A percentile compares a stretch with the other conserved stretches of the same genome.
phyloP scores from a whole-genome alignment of 228 moss, liverwort and hornwort species.

The Sphagnum fallax region DNA sequence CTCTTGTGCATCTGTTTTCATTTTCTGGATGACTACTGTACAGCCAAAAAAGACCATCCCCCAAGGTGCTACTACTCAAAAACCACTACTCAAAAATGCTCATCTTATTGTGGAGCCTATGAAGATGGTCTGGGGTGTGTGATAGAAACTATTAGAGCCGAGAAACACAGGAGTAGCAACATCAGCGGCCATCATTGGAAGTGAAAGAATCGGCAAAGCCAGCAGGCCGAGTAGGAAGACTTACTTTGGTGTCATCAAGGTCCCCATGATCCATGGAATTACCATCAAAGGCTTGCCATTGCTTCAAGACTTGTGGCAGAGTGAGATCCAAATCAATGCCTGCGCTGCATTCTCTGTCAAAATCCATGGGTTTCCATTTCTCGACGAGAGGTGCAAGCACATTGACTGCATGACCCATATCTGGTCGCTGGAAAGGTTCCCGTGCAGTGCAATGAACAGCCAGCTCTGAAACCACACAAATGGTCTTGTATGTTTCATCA shows the following conservation, averaged over 20 bases:
- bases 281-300: constrained; percentile 89
- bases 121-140: too few relatives aligned
- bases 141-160: too few relatives aligned
- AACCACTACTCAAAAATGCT: too few relatives aligned
- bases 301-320: constrained; percentile 85
- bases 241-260: constrained; percentile 78
- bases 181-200: constrained; percentile 87
- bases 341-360: constrained; percentile 29
- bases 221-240: constrained; percentile 77
- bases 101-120: too few relatives aligned
- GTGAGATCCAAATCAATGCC: constrained; percentile 78
- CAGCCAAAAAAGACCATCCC: too few relatives aligned
- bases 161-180: too few relatives aligned
- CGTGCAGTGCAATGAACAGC: constrained; percentile 84
- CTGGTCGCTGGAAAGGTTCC: constrained; percentile 87
- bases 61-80: too few relatives aligned
- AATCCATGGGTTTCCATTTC: constrained; percentile 80
- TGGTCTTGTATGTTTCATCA: constrained; percentile 48
- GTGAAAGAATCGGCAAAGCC: constrained; percentile 97
- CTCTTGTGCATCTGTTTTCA: too few relatives aligned
- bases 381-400: constrained; percentile 76
- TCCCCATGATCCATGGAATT: constrained; percentile 36
- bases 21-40: too few relatives aligned
- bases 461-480: constrained; percentile 61
- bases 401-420: constrained; percentile 86